These are phyloP conservation scores for Citrus medica DNA, from an alignment of 345 rosid species.

Conservation along the genomic window DNA sequence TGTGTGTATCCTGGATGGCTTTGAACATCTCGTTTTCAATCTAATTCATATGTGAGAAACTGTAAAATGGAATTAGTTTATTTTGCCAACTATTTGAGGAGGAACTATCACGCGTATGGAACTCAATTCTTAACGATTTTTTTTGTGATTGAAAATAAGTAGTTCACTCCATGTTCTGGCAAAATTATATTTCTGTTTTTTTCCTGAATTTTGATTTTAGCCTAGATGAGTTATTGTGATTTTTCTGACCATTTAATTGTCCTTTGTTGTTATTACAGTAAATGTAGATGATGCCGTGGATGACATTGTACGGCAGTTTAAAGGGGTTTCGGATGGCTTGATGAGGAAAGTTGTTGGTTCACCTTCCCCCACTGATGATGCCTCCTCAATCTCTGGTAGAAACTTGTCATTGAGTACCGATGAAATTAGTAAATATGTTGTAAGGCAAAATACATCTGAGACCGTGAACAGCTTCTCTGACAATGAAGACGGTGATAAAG, in stretches of 20 bases:
- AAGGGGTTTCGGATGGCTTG: slow-evolving; percentile 90
- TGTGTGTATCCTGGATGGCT: background rate
- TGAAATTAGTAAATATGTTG: slow-evolving; percentile 41
- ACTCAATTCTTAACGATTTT: background rate
- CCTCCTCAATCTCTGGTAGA: slow-evolving; percentile 26
- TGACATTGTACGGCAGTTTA: slow-evolving; percentile 86
- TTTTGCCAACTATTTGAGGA: background rate
- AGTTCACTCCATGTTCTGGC: background rate
- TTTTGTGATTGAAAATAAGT: background rate
- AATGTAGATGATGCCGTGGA: slow-evolving; percentile 98
- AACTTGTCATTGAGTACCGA: slow-evolving; percentile 63
- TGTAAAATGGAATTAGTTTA: background rate
- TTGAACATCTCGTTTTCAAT: background rate
- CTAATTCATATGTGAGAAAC: background rate
- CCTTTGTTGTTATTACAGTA: slow-evolving; percentile 36
- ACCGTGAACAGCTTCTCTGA: slow-evolving; percentile 61
- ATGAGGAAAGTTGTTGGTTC: slow-evolving; percentile 75
- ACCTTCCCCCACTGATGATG: slow-evolving; percentile 42
- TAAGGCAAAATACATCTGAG: slow-evolving; percentile 47
- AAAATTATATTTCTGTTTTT: background rate
- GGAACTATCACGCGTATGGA: background rate
- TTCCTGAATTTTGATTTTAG: background rate
- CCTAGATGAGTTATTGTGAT: background rate
- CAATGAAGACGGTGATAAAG: slow-evolving; percentile 52
- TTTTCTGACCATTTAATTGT: background rate